Evolutionary conservation across 2,329 filamentous ascomycete species (phyloP).

Genomic region (Fusarium beomiforme): DNA sequence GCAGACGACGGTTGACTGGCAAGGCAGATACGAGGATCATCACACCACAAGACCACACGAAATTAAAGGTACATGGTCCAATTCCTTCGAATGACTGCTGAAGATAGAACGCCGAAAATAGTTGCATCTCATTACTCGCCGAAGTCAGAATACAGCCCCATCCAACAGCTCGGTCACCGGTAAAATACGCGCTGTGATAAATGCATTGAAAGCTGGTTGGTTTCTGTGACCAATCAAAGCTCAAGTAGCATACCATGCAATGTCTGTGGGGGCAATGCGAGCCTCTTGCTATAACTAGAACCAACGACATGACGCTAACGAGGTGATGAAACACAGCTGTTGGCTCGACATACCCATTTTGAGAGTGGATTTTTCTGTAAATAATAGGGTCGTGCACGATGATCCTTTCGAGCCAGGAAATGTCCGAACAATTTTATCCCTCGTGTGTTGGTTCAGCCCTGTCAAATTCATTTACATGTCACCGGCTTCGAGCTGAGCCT

Average conservation of each 20-base stretch:
- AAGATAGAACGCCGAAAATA: accelerated
- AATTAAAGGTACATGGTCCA: not conserved
- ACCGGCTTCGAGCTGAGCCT: not conserved
- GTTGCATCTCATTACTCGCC: not conserved
- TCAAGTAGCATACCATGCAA: accelerated
- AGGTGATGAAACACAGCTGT: not conserved
- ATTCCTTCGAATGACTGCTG: not conserved
- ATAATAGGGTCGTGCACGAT: not conserved
- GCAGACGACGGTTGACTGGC: accelerated
- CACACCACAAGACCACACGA: accelerated
- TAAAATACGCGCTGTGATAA: not conserved
- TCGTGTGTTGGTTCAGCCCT: not conserved
- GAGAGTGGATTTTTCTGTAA: not conserved
- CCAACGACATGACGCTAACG: not conserved
- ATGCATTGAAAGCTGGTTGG: not conserved
- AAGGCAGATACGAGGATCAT: not conserved
- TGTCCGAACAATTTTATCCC: not conserved
- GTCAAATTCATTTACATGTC: not conserved
- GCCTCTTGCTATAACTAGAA: not conserved
- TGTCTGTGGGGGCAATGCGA: not conserved
- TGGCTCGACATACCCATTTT: not conserved
- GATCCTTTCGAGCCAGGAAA: not conserved
- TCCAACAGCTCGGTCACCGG: too few species aligned
- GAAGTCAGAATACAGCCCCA: not conserved
- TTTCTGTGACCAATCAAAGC: accelerated